Evolutionary conservation across 495 filamentous ascomycete genomes (phyloP).

Genomic region (Articulospora tetracladia): DNA sequence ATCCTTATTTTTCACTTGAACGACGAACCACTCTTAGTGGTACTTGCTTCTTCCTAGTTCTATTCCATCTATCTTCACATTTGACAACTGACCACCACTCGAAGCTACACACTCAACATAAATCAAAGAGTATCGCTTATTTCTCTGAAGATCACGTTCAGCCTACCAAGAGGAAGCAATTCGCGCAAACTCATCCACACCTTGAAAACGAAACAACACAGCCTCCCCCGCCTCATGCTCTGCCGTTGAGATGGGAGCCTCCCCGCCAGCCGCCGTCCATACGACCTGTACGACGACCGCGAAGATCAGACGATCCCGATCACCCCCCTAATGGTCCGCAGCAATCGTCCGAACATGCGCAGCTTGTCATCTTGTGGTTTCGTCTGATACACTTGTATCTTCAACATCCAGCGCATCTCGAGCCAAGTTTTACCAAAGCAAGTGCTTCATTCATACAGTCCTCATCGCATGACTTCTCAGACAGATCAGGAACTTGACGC

Average conservation of each 20-base stretch:
- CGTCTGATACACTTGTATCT: background rate
- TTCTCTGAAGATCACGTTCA: no score
- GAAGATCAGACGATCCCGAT: background rate
- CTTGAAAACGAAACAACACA: no score
- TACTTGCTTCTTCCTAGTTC: no score
- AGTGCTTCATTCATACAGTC: no score
- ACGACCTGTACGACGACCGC: background rate
- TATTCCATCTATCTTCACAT: no score
- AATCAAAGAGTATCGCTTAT: no score
- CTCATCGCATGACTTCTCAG: background rate
- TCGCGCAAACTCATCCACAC: no score
- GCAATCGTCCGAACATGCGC: background rate
- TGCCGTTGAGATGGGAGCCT: background rate
- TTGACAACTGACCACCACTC: no score
- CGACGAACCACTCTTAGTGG: no score
- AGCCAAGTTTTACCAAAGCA: background rate
- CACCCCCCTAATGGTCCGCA: background rate
- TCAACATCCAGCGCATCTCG: background rate
- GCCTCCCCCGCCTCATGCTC: background rate
- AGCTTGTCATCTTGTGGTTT: background rate
- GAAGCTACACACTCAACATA: no score
- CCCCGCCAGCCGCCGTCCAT: background rate
- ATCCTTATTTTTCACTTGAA: no score
- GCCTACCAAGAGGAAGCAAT: no score
- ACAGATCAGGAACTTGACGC: background rate